These are phyloP conservation scores for Wickerhamomyces ciferrii DNA, from an alignment of 805 yeast genomes.

Conservation along the genomic window DNA sequence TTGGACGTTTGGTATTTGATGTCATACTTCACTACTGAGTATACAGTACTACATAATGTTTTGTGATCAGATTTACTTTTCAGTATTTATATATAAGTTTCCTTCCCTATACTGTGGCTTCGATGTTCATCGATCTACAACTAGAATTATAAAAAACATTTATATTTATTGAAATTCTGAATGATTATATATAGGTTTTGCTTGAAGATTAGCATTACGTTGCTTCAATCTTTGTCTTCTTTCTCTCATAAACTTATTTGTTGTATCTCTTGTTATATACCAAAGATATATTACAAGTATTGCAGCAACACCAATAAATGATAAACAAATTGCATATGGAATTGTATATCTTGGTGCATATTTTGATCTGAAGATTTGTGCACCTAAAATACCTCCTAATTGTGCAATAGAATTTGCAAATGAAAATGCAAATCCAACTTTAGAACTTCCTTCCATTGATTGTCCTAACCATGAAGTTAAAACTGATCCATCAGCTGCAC, in stretches of 20 bases:
- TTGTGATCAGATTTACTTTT: too few species aligned
- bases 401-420: constrained; percentile 6
- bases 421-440: constrained; percentile 6
- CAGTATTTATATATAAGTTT: too few species aligned
- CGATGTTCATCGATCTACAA: too few species aligned
- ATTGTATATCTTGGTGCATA: constrained; percentile 7
- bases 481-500: constrained; percentile 9
- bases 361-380: constrained; percentile 8
- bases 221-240: not conserved
- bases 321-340: constrained; percentile 7
- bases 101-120: too few species aligned
- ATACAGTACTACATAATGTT: too few species aligned
- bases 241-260: not conserved
- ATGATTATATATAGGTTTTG: not conserved
- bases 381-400: constrained; percentile 10
- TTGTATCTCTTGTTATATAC: not conserved
- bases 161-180: too few species aligned
- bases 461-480: constrained; percentile 7
- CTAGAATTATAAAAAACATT: too few species aligned
- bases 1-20: too few species aligned
- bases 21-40: too few species aligned
- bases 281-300: not conserved
- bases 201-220: not conserved
- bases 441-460: constrained; percentile 5
- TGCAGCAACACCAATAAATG: constrained; percentile 3